Evolutionary conservation across 2,329 filamentous ascomycete species (phyloP).

Genomic region (Ceratocystis smalleyi): DNA sequence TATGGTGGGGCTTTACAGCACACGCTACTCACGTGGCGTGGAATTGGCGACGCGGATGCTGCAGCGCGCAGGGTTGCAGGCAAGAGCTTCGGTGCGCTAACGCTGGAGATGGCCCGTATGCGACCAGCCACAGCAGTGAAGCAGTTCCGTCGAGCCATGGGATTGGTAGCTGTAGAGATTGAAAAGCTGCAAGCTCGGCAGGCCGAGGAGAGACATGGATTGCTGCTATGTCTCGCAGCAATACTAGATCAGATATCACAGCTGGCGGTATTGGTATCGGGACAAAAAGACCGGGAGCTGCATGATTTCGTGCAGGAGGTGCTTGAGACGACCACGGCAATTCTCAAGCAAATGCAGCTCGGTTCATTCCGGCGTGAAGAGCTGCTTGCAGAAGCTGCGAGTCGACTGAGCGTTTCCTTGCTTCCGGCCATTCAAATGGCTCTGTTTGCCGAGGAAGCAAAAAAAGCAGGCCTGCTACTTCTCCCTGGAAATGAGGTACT

Average conservation of each 20-base stretch:
- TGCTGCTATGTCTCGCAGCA: conserved; percentile 46
- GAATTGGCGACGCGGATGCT: conserved; percentile 65
- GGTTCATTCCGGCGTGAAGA: conserved; percentile 44
- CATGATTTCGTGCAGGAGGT: background rate
- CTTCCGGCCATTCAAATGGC: conserved; percentile 26
- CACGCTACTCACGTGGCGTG: conserved; percentile 68
- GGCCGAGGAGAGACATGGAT: conserved; percentile 54
- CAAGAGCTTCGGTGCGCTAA: conserved; percentile 48
- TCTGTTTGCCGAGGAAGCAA: background rate
- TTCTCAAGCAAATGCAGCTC: conserved; percentile 25
- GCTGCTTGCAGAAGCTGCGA: conserved; percentile 45
- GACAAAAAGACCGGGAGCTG: background rate
- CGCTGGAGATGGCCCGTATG: conserved; percentile 26
- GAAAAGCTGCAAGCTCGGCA: conserved; percentile 37
- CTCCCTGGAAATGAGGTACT: conserved; percentile 7
- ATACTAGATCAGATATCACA: conserved; percentile 35
- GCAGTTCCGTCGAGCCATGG: conserved; percentile 26
- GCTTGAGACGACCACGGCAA: background rate
- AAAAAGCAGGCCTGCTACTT: background rate
- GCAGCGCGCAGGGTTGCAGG: conserved; percentile 59
- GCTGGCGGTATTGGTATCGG: conserved; percentile 25
- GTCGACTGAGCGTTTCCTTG: conserved; percentile 40
- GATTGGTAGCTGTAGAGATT: conserved; percentile 31
- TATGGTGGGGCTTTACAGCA: conserved; percentile 55
- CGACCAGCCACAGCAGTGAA: conserved; percentile 19